Percentiles rank a stretch among this genome's conserved stretches.
phyloP scores from a whole-genome alignment of 169 alveolate genomes.

The Condylostoma magnum region DNA sequence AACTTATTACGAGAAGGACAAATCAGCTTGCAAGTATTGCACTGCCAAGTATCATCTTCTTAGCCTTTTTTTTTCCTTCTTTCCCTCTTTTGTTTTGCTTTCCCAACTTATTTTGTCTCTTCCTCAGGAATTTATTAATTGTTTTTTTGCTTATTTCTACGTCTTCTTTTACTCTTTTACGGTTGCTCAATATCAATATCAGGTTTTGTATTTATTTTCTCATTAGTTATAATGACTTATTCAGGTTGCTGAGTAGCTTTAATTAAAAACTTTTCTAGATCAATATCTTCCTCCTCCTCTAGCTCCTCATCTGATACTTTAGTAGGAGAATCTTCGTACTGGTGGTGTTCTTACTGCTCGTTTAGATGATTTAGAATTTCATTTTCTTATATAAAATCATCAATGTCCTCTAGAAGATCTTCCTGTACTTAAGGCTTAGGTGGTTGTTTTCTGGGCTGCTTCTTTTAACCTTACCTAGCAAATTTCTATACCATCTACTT shows the following conservation, averaged over 20 bases:
- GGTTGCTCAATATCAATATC: constrained; percentile 1
- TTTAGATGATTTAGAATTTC: background rate
- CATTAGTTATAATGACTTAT: background rate
- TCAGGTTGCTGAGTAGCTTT: background rate
- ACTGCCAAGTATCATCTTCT: background rate
- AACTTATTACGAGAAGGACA: constrained; percentile 38
- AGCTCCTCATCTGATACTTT: constrained; percentile 2
- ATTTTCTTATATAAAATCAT: background rate
- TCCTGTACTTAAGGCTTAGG: background rate
- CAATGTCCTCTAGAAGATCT: background rate
- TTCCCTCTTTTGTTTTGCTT: constrained; percentile 32
- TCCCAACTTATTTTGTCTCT: constrained; percentile 21
- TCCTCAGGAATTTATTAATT: background rate
- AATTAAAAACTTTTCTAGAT: background rate
- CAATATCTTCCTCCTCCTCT: constrained; percentile 7
- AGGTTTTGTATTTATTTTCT: background rate
- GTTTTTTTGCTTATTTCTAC: constrained; percentile 14
- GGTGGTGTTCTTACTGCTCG: background rate
- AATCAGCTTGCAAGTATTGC: constrained; percentile 34
- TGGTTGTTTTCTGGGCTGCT: constrained; percentile 11
- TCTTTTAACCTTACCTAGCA: constrained; percentile 6
- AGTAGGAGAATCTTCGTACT: background rate
- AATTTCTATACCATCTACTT: constrained; percentile 35
- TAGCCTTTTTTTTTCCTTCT: constrained; percentile 33
- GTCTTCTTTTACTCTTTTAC: background rate